Base-by-base conservation (phyloP, 768 basidiomycete genomes). In the Kwoniella heveanensis region DNA sequence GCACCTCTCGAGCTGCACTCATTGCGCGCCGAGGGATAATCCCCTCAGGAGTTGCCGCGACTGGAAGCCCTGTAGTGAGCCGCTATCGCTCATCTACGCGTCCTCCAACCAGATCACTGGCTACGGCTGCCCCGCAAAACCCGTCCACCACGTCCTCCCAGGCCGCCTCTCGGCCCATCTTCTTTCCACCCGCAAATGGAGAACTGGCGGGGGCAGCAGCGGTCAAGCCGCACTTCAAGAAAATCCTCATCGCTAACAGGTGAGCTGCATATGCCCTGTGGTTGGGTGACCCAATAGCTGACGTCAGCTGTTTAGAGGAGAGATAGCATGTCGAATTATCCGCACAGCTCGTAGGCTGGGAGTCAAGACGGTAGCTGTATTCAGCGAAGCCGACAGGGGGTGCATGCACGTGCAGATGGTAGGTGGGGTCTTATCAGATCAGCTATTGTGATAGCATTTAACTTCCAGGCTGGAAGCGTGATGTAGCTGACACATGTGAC, bases 301-400 rank as follows among this genome's bases (percentile, higher is more conserved):
- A 66, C 19, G 17, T 44, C 19, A 3, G 32, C 53, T 52, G 25
- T 17, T 2, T 36, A 95, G 92, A 79, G 93, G 93, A 51, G 93
- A 97, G 80, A 97, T 97, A 67, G 92, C 93, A 5, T 96, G 94
- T 79, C 88, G 93, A 21, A 91, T 97, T 48, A 95, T 95, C 59
- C 88, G 90, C 25, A 95, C 93, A 0, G 91, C 91, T 1, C 87
- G 84, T 79, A 90, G 89, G 74, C 83, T 96, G 2, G 93, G 94
- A 0, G 88, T 96, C 77, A 88, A 85, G 83, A 92, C 91, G 0
- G 93, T 96, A 17, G 92, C 92, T 0, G 90, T 97, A 7, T 96
- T 89, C 76, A 91, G 90, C 64, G 91, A 94, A 51, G 91, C 87
- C 7, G 94, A 97, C 68, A 85, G 83, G 54, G 83, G 88, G 73